Base-by-base conservation (phyloP, 768 basidiomycete species). In the Terana coerulea region DNA sequence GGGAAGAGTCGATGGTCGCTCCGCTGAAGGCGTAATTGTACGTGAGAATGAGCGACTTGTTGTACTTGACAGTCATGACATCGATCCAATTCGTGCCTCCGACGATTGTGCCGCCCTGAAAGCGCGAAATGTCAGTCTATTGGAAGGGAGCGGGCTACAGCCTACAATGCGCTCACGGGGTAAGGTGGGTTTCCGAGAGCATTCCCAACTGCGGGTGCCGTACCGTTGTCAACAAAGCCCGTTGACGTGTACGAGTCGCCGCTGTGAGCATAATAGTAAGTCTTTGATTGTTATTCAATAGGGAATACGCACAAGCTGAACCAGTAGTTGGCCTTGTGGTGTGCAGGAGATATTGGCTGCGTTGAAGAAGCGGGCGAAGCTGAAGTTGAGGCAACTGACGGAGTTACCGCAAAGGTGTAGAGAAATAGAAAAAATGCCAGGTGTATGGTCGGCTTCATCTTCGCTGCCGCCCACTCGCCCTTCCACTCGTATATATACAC, bases 11-110 rank as follows among this genome's bases (percentile, higher is more conserved):
- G 52, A 85, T 84, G 28, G 83, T 84, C 24, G 83, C 85, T 24
- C 80, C 85, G 21, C 83, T 80, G 47, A 76, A 81, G 0, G 85
- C 86, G 53, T 80, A 80, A 67, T 86, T 80, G 64, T 82, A 86
- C 0, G 79, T 82, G 59, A 80, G 68, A 37, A 81, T 49, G 9
- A 72, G 60, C 5, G 80, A 78, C 36, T 67, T 73, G 69, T 83
- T 84, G 69, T 75, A 74, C 19, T 69, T 64, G 0, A 72, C 68
- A 0, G 80, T 79, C 50, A 72, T 67, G 52, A 72, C 75, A 56
- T 80, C 82, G 48, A 83, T 75, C 79, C 78, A 84, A 64, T 83
- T 83, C 33, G 69, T 68, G 5, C 81, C 80, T 5, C 79, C 78
- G n/a, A 75, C 77, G 0, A 75, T 74, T 1, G 76, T 80, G 55